Base-by-base conservation (phyloP, 305 asterid species). In the Ilex paraguariensis region DNA sequence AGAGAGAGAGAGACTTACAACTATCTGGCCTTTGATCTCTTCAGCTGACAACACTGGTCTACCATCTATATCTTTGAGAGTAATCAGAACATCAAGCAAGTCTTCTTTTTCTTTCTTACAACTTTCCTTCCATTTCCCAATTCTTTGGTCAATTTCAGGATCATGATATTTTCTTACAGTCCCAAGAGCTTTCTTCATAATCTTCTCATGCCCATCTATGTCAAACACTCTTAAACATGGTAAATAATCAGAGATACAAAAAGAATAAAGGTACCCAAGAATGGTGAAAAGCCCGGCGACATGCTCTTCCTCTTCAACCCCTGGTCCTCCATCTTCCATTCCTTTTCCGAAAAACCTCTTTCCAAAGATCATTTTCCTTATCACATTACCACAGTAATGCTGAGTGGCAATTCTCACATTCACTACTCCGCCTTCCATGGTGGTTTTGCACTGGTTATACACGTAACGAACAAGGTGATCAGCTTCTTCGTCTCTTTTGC, bases 41-140 rank as follows among this genome's bases (percentile, higher is more conserved):
- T 62, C 46, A 21, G 5, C 40, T 15, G 62, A 56, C 45, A 69
- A 7, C 28, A 57, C 3, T 28, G 75, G 63, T 9, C 31, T 60
- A 0, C 67, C 67, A 46, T 36, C 48, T 1, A 1, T 15, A 40
- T 65, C 64, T 44, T 59, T 59, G 54, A 65, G 64, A 4, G 32
- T 62, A 51, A 62, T 55, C 7, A 71, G 56, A 49, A 60, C 71
- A 66, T 71, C 75, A 13, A 66, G 59, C 3, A 71, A 13, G 52
- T 71, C 76, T 5, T 65, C 53, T 55, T 71, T 7, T 32, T 33
- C 17, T 13, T 3, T 17, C 51, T 10, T 71, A 2, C 13, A 31
- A 14, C 67, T 57, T 45, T 65, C 44, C 13, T 54, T 56, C 71
- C 75, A 60, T 10, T 4, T 28, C 4, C 46, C 39, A 0, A 64